Evolutionary conservation across 2,329 filamentous ascomycete species (phyloP).

Genomic region (Scedosporium dehoogii): DNA sequence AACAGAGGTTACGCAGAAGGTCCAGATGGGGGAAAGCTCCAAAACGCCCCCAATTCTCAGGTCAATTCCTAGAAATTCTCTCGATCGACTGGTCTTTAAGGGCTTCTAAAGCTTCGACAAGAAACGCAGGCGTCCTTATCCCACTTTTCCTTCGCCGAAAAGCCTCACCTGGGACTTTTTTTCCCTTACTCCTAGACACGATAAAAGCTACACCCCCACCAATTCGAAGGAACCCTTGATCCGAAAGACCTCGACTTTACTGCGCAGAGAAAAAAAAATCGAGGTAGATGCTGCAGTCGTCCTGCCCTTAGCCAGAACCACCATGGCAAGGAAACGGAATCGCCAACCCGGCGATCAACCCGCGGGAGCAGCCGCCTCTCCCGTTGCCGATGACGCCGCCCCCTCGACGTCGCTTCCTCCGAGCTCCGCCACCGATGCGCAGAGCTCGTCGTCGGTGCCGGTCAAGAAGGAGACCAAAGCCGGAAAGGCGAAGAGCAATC

Average conservation of each 20-base stretch:
- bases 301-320: not conserved
- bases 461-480: conserved; percentile 1
- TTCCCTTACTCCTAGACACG: too few species aligned
- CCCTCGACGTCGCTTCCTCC: not conserved
- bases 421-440: not conserved
- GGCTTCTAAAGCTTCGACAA: too few species aligned
- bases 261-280: not conserved
- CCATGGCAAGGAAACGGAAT: not conserved
- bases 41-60: too few species aligned
- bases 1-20: too few species aligned
- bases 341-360: not conserved
- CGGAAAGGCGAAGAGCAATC: not conserved
- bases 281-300: not conserved
- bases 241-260: not conserved
- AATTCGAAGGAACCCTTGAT: not conserved
- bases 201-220: not conserved
- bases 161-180: too few species aligned
- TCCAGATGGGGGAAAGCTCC: too few species aligned
- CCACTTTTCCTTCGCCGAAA: too few species aligned
- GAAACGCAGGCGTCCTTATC: too few species aligned
- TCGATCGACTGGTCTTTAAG: too few species aligned
- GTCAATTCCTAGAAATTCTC: too few species aligned
- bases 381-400: not conserved
- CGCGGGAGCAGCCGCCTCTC: not conserved
- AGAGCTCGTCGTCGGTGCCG: not conserved